These are phyloP conservation scores for Amylostereum chailletii DNA, from an alignment of 1,284 basidiomycete genomes.

Conservation along the genomic window DNA sequence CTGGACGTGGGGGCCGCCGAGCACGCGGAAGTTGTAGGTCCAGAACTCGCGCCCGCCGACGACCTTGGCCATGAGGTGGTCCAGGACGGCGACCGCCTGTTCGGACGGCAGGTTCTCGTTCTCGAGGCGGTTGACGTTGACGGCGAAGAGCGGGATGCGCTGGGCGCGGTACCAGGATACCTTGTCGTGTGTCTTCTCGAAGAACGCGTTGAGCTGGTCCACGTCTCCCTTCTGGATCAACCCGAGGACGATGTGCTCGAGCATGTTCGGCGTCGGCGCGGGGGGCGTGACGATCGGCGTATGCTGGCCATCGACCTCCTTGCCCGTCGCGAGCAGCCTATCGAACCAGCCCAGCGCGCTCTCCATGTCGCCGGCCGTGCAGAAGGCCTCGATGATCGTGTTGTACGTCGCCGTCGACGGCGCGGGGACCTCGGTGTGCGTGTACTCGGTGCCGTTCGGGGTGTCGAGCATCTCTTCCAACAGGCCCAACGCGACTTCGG, in stretches of 20 bases:
- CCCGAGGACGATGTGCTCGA: constrained; percentile 43
- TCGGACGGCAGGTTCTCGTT: no score
- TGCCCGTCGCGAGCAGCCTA: constrained; percentile 41
- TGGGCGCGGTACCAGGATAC: no score
- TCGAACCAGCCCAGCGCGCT: constrained; percentile 70
- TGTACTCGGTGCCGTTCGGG: constrained; percentile 27
- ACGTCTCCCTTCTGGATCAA: constrained; percentile 39
- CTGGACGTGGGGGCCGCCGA: constrained; percentile 5
- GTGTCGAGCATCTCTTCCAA: constrained; percentile 69
- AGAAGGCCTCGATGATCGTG: constrained; percentile 62
- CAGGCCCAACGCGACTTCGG: constrained; percentile 57
- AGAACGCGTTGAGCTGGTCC: constrained; percentile 48
- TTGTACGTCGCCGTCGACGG: constrained; percentile 59
- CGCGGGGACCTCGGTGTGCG: constrained; percentile 37
- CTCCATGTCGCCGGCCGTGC: constrained; percentile 47
- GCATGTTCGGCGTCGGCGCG: constrained; percentile 43
- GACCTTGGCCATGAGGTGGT: constrained; percentile 20
- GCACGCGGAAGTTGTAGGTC: not conserved
- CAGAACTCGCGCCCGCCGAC: constrained; percentile 13
- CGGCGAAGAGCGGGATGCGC: no score
- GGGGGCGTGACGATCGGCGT: constrained; percentile 31
- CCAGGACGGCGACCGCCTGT: constrained; percentile 14
- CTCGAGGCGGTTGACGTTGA: no score
- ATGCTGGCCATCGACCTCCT: constrained; percentile 26
- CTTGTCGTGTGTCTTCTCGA: constrained; percentile 11